A percentile compares a stretch with the other conserved stretches of the same genome.
Evolutionary conservation across 2,329 filamentous ascomycete species (phyloP).

Genomic region (Pyrenochaeta sp.): DNA sequence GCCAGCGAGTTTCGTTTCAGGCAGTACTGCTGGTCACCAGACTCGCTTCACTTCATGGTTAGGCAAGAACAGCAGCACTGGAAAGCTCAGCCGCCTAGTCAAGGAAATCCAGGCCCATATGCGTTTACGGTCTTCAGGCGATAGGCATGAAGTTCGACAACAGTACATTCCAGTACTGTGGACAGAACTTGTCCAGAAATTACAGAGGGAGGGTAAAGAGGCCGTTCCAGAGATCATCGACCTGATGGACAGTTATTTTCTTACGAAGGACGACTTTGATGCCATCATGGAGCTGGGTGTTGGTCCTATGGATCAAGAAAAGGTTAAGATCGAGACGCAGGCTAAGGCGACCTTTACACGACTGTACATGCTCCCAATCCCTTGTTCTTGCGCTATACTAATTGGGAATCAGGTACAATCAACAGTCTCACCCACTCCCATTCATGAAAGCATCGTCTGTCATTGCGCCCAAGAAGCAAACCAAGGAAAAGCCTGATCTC

Average conservation of each 20-base stretch:
- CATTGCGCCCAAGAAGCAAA: conserved; percentile 72
- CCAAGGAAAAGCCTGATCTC: conserved; percentile 84
- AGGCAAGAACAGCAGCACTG: conserved; percentile 87
- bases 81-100: conserved; percentile 76
- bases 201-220: conserved; percentile 82
- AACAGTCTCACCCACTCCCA: conserved; percentile 83
- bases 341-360: conserved; percentile 91
- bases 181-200: conserved; percentile 76
- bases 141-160: conserved; percentile 92
- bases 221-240: conserved; percentile 83
- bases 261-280: conserved; percentile 95
- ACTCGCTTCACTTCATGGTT: conserved; percentile 90
- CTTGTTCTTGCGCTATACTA: conserved; percentile 17
- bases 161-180: conserved; percentile 92
- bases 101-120: conserved; percentile 98
- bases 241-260: conserved; percentile 95
- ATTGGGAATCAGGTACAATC: conserved; percentile 74
- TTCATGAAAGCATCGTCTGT: conserved; percentile 94
- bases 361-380: conserved; percentile 65
- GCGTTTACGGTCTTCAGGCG: conserved; percentile 87
- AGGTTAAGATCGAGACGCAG: conserved; percentile 79
- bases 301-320: conserved; percentile 79
- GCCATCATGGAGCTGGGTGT: conserved; percentile 90
- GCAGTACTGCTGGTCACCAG: conserved; percentile 70
- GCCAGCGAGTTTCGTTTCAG: conserved; percentile 85